Conservation (phyloP, 2,329 filamentous ascomycete species). For the Blastomyces parvus region DNA sequence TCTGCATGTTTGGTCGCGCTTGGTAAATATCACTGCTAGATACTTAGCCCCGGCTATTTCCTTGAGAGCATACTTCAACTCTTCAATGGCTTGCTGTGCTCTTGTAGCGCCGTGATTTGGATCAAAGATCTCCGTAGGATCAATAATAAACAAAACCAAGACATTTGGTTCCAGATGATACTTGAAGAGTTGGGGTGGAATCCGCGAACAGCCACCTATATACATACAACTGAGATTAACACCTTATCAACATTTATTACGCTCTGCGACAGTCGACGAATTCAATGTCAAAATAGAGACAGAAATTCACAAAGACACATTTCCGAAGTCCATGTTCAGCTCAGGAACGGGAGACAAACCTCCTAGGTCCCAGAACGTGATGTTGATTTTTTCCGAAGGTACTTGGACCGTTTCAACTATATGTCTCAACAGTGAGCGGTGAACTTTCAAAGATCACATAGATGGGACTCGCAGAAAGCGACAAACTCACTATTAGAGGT, state of each 20-base stretch:
- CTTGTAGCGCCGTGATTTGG: background rate
- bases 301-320: background rate
- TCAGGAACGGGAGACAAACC: background rate
- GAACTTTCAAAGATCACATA: background rate
- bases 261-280: background rate
- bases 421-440: background rate
- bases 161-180: background rate
- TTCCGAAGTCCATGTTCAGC: background rate
- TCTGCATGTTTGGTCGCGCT: background rate
- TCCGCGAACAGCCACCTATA: background rate
- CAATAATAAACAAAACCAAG: background rate
- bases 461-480: background rate
- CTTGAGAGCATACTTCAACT: background rate
- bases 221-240: background rate
- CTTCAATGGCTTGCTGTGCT: background rate
- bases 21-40: constrained; percentile 8
- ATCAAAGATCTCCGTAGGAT: background rate
- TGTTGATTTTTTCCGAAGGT: background rate
- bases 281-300: background rate
- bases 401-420: constrained; percentile 4
- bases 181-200: background rate
- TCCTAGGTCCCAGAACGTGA: constrained; percentile 5
- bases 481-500: background rate
- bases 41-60: background rate
- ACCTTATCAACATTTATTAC: background rate